Conservation (phyloP, 2,329 filamentous ascomycete species). For the Tolypocladium ophioglossoides region DNA sequence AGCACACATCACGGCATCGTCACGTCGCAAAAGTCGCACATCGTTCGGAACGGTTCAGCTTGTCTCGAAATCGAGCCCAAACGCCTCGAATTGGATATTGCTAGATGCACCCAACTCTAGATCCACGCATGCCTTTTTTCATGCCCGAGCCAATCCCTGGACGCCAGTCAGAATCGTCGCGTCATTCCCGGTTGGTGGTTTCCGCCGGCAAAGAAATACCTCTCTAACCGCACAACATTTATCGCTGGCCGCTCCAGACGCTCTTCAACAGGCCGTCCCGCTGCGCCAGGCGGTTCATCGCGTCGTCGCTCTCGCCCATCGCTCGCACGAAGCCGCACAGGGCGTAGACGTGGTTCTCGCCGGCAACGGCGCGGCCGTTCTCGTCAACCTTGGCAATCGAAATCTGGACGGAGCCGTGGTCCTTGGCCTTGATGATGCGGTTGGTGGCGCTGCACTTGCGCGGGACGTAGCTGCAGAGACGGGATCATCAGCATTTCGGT, state of each 20-base stretch:
- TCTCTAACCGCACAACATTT: constrained; percentile 22
- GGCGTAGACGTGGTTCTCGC: constrained; percentile 96
- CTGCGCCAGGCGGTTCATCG: constrained; percentile 91
- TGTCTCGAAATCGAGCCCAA: constrained; percentile 34
- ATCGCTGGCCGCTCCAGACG: constrained; percentile 77
- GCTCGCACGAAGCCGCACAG: constrained; percentile 96
- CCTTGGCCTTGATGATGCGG: constrained; percentile 99
- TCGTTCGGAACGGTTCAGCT: constrained; percentile 10
- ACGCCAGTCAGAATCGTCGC: constrained; percentile 6
- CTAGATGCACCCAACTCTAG: constrained; percentile 33
- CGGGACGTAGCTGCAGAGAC: constrained; percentile 69
- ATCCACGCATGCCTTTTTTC: constrained; percentile 28
- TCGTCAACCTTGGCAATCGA: constrained; percentile 97
- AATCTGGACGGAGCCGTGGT: constrained; percentile 98
- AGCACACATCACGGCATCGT: constrained; percentile 16
- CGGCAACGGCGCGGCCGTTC: constrained; percentile 85
- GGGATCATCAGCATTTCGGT: constrained; percentile 15
- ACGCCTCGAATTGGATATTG: constrained; percentile 36
- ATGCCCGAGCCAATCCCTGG: constrained; percentile 23
- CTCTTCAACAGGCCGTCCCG: constrained; percentile 93
- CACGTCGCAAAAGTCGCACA: constrained; percentile 5
- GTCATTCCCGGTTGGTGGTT: not conserved
- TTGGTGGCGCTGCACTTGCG: constrained; percentile 98
- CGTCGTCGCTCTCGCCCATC: constrained; percentile 96
- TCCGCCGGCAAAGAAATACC: not conserved